A percentile compares a stretch with the other conserved stretches of the same genome.
phyloP scores from a whole-genome alignment of 2,329 filamentous ascomycete species.

The Ceratocystis cubensis region DNA sequence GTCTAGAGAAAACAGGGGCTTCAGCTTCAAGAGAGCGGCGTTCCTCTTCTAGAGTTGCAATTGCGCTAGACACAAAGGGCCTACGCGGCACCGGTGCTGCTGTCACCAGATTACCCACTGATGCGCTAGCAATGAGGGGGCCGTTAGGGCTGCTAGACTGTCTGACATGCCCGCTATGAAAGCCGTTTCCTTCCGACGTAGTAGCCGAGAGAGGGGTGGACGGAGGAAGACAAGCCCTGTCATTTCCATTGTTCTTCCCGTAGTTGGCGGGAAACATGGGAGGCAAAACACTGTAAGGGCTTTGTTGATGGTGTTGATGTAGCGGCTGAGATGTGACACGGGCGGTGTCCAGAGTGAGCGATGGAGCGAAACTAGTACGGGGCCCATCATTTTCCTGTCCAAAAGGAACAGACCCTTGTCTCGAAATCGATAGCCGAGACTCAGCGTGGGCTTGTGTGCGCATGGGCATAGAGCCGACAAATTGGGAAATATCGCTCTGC shows the following conservation, averaged over 20 bases:
- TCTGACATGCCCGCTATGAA: constrained; percentile 7
- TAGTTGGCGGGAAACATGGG: constrained; percentile 9
- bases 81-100: constrained; percentile 18
- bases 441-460: constrained; percentile 16
- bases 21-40: constrained; percentile 17
- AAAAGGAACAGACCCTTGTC: constrained; percentile 14
- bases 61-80: constrained; percentile 20
- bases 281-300: constrained; percentile 8
- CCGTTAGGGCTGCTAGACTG: constrained; percentile 15
- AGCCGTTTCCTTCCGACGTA: background rate
- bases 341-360: constrained; percentile 8
- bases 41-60: constrained; percentile 20
- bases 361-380: background rate
- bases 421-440: constrained; percentile 13
- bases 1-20: constrained; percentile 13
- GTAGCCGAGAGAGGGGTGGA: constrained; percentile 9
- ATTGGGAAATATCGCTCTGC: constrained; percentile 20
- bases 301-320: constrained; percentile 6
- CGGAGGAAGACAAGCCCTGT: constrained; percentile 8
- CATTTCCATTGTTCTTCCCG: constrained; percentile 1
- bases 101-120: constrained; percentile 11
- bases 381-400: constrained; percentile 3
- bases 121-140: constrained; percentile 6
- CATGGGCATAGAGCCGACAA: constrained; percentile 16
- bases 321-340: constrained; percentile 6